Evolutionary conservation across 1,139 yeast genomes (phyloP).

Genomic region (Blastobotrys buckinghamii): DNA sequence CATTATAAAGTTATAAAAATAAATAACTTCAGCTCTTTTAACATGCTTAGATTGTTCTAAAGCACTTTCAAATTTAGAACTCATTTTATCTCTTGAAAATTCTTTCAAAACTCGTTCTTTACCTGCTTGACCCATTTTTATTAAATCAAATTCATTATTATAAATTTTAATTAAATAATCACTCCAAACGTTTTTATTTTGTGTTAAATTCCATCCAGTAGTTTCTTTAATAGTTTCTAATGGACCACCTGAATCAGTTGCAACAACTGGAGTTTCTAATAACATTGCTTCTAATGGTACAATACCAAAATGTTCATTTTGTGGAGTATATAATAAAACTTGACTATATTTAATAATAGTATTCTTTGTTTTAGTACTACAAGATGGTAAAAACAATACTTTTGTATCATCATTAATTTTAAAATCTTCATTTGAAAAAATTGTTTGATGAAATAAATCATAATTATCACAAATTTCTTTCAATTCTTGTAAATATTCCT

Average conservation of each 20-base stretch:
- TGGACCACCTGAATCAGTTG: slow-evolving; percentile 90
- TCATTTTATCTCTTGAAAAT: slow-evolving; percentile 63
- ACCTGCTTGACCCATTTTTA: slow-evolving; percentile 46
- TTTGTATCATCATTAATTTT: slow-evolving; percentile 26
- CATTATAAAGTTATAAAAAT: not conserved
- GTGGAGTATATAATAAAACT: slow-evolving; percentile 78
- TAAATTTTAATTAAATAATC: slow-evolving; percentile 44
- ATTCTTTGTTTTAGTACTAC: slow-evolving; percentile 60
- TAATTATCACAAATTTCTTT: slow-evolving; percentile 40
- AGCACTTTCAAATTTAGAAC: slow-evolving; percentile 42
- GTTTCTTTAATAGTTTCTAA: slow-evolving; percentile 67
- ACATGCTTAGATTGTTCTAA: slow-evolving; percentile 12
- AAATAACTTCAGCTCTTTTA: not conserved
- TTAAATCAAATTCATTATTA: slow-evolving; percentile 33
- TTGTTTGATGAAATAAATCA: slow-evolving; percentile 12
- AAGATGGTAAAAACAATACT: slow-evolving; percentile 76
- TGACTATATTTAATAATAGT: slow-evolving; percentile 53
- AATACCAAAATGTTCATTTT: slow-evolving; percentile 92
- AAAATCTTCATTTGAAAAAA: slow-evolving; percentile 11
- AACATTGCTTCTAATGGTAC: slow-evolving; percentile 96
- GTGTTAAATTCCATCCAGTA: slow-evolving; percentile 71
- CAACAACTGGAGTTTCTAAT: slow-evolving; percentile 74
- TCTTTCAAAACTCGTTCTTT: slow-evolving; percentile 42
- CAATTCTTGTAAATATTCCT: slow-evolving; percentile 60
- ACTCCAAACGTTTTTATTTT: slow-evolving; percentile 59